Evolutionary conservation across 2,329 filamentous ascomycete genomes (phyloP).

Genomic region (Neonectria punicea): DNA sequence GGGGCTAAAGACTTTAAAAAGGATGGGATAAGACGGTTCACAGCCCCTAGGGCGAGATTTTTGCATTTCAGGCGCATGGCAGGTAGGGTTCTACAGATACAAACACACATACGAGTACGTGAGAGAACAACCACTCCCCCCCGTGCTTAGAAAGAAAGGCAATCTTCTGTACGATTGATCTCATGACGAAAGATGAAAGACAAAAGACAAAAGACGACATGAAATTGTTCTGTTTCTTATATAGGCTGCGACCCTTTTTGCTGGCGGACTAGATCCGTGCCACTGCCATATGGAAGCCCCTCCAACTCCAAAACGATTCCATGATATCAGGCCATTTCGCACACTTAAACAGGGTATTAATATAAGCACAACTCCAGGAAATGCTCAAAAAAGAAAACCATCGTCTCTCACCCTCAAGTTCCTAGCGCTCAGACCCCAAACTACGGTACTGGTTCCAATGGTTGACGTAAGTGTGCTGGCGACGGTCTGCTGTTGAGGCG

Average conservation of each 20-base stretch:
- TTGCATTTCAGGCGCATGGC: constrained; percentile 47
- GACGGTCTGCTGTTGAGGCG: constrained; percentile 42
- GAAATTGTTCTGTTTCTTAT: constrained; percentile 23
- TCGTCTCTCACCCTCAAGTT: neutral
- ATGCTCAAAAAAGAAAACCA: constrained; percentile 31
- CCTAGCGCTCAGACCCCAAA: constrained; percentile 26
- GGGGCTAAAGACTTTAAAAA: constrained; percentile 20
- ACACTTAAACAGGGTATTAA: constrained; percentile 39
- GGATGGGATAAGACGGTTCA: constrained; percentile 28
- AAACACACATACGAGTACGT: constrained; percentile 26
- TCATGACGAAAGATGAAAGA: constrained; percentile 39
- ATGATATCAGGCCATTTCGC: constrained; percentile 32
- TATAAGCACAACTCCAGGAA: constrained; percentile 38
- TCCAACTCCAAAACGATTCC: constrained; percentile 32
- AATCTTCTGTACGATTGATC: constrained; percentile 35
- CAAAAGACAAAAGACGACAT: constrained; percentile 36
- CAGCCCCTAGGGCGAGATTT: constrained; percentile 12
- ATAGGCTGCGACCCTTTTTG: constrained; percentile 27
- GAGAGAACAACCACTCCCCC: constrained; percentile 25
- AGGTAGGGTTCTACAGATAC: constrained; percentile 36
- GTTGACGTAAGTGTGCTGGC: constrained; percentile 48
- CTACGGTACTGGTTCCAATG: constrained; percentile 51
- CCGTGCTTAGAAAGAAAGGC: constrained; percentile 33
- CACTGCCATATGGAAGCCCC: constrained; percentile 25
- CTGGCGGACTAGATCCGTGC: constrained; percentile 32